Percentiles rank a stretch among this genome's conserved stretches.
Conservation (phyloP, 306 rosid genomes). For the Vigna nakashimae region DNA sequence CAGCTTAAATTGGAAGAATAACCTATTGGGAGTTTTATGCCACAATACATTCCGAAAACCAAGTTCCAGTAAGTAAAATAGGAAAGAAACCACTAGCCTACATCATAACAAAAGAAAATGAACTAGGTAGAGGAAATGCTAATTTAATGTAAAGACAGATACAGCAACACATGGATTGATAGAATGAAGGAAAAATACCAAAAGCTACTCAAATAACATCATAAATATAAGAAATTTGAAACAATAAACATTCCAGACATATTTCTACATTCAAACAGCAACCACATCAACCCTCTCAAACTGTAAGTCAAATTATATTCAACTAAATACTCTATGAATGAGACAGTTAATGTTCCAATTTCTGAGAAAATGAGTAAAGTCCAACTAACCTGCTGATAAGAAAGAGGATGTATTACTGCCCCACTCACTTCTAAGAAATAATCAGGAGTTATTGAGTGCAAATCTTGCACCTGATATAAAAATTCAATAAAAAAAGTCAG, state of each 20-base stretch:
- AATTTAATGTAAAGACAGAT: conserved; percentile 29
- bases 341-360: conserved; percentile 19
- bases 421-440: conserved; percentile 94
- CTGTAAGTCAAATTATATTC: neutral
- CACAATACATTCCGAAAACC: conserved; percentile 20
- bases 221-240: conserved; percentile 34
- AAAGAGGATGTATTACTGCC: conserved; percentile 94
- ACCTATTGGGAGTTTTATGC: conserved; percentile 14
- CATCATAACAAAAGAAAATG: conserved; percentile 10
- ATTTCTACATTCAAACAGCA: conserved; percentile 28
- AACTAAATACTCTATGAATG: conserved; percentile 8
- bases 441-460: conserved; percentile 90
- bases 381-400: conserved; percentile 94
- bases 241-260: conserved; percentile 36
- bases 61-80: conserved; percentile 23
- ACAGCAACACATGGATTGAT: conserved; percentile 17
- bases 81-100: conserved; percentile 8
- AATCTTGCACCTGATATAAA: conserved; percentile 86
- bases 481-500: conserved; percentile 5
- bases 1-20: conserved; percentile 32
- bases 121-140: conserved; percentile 32
- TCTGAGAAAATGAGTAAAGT: conserved; percentile 27
- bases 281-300: neutral
- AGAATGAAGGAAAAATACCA: conserved; percentile 31
- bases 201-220: conserved; percentile 2